phyloP scores from a whole-genome alignment of 177 flowering plant genomes.

The Vitis hybrid region DNA sequence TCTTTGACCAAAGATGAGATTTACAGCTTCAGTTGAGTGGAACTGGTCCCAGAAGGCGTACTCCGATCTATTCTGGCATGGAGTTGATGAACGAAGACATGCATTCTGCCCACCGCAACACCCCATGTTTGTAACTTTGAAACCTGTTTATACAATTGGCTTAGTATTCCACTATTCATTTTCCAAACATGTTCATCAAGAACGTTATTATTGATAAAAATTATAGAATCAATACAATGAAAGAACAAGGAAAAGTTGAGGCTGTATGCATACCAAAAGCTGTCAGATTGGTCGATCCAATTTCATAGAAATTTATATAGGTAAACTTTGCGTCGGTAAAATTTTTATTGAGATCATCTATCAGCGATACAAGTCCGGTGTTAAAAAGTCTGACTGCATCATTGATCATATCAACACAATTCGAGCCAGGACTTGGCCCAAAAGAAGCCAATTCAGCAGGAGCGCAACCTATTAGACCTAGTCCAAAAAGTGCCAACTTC shows the following conservation, averaged over 20 bases:
- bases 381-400: slow-evolving; percentile 27
- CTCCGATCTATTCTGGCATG: slow-evolving; percentile 35
- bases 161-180: too few species aligned
- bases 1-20: slow-evolving; percentile 18
- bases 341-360: slow-evolving; percentile 22
- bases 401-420: slow-evolving; percentile 27
- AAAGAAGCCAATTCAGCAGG: slow-evolving; percentile 14
- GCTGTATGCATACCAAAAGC: too few species aligned
- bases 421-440: slow-evolving; percentile 11
- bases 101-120: slow-evolving; percentile 36
- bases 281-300: not conserved
- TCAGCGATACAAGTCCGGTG: slow-evolving; percentile 22
- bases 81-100: slow-evolving; percentile 26
- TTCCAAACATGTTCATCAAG: too few species aligned
- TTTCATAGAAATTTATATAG: slow-evolving; percentile 20
- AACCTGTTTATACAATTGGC: slow-evolving; percentile 9
- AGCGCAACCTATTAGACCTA: slow-evolving; percentile 38
- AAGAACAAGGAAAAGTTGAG: too few species aligned
- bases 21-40: slow-evolving; percentile 49
- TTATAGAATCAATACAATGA: too few species aligned
- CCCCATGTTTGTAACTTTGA: slow-evolving; percentile 2
- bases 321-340: slow-evolving; percentile 27
- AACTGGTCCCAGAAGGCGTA: slow-evolving; percentile 46
- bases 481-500: slow-evolving; percentile 29
- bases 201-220: too few species aligned